Evolutionary conservation across 352 stramenopile genomes (phyloP).

Genomic region (Blastocystis hominis): DNA sequence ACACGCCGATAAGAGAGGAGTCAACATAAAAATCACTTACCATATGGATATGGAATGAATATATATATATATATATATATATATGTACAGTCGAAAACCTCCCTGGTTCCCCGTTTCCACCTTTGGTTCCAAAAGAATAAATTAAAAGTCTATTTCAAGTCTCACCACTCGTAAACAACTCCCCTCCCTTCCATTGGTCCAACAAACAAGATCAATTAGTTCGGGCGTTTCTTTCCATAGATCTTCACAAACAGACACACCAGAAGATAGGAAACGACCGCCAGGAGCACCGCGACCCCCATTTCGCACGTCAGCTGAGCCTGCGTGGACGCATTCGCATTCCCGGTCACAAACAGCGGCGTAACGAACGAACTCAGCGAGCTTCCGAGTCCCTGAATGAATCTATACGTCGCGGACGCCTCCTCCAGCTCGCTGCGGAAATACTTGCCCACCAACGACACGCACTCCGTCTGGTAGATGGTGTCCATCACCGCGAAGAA

Average conservation of each 20-base stretch:
- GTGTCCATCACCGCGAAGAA: slow-evolving; percentile 24
- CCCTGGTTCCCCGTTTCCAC: background rate
- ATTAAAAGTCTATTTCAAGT: background rate
- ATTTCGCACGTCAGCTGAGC: background rate
- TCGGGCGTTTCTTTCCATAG: background rate
- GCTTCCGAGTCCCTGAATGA: background rate
- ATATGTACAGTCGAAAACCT: background rate
- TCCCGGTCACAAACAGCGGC: background rate
- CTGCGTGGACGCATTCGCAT: background rate
- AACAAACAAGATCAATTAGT: background rate
- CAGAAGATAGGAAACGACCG: background rate
- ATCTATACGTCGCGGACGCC: background rate
- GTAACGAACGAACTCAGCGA: background rate
- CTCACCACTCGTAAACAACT: background rate
- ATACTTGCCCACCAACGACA: background rate
- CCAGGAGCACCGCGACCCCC: background rate
- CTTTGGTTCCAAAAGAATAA: background rate
- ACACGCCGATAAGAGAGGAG: background rate
- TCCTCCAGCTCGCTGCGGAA: background rate
- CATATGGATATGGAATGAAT: background rate
- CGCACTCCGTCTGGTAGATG: slow-evolving; percentile 20
- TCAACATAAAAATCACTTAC: background rate
- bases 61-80: background rate
- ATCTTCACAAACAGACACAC: background rate
- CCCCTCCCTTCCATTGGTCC: background rate